Base-by-base conservation (phyloP, 208 protist genomes). In the Naegleria lovaniensis region DNA sequence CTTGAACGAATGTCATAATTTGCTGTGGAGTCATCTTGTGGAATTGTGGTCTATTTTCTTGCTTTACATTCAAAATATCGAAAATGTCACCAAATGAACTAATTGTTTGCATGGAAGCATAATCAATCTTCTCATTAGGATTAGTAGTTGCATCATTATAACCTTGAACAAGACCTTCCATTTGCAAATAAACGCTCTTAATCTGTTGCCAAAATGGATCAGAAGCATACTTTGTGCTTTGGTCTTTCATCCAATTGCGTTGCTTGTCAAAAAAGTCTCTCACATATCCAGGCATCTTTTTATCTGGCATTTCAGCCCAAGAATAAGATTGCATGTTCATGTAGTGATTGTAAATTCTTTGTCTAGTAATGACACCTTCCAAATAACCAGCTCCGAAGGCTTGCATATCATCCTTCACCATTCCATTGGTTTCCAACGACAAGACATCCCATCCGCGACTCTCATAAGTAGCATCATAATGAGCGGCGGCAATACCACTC, bases 121-220 rank as follows among this genome's bases (percentile, higher is more conserved):
- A 88, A 19, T 36, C 52, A 29, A 91, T 41, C 25, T 15, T 25
- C 58, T 83, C 76, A 11, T 11, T 15, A 39, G 16, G 19, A 38
- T n/a, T 39, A 43, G n/a, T 43, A 25, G 9, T 91, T 25, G 43
- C 90, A 79, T 52, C 33, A 55, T 41, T 67, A 41, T 83, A 91
- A 40, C 92, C 92, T 51, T 92, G 87, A 5, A 93, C 36, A 7
- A 93, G n/a, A 52, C 92, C 92, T 16, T 93, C 91, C 25, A 92
- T 93, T 76, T 93, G 92, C 29, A n/a, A 29, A n/a, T 88, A 33
- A 67, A 93, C 91, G 0, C 11, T 36, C 6, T 59, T 38, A 33
- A 93, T 48, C 83, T 93, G 92, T 67, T 90, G 16, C 92, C 92
- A 93, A 36, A 85, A 91, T n/a, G 16, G 19, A 79, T 93, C 92